Conservation (phyloP, 139 green algal genomes). For the Chlamydomonas schloesseri region DNA sequence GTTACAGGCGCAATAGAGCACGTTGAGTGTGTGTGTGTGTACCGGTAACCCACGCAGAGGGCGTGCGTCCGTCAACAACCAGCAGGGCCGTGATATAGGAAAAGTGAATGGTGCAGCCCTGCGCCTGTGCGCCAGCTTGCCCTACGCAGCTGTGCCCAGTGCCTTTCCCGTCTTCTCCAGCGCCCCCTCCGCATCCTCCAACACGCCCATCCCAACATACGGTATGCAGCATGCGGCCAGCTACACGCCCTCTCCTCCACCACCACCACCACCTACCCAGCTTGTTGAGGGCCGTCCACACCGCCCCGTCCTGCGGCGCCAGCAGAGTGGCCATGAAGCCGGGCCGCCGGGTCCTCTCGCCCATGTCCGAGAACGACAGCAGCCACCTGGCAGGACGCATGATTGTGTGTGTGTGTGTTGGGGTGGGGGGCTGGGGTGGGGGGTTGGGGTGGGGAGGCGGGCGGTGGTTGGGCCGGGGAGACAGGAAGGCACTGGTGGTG, state of each 20-base stretch:
- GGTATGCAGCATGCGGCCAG: too few species aligned
- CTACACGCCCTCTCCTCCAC: neutral
- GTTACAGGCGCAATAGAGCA: too few species aligned
- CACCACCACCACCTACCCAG: constrained; percentile 30
- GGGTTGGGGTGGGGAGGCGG: neutral
- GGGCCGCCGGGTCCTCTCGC: neutral
- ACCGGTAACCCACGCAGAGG: too few species aligned
- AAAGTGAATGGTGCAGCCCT: neutral
- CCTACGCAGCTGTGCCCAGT: neutral
- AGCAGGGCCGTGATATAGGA: too few species aligned
- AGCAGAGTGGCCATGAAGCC: constrained; percentile 51
- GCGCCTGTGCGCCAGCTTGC: neutral
- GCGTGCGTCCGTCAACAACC: neutral
- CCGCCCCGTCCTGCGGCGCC: constrained; percentile 51
- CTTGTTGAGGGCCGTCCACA: constrained; percentile 38
- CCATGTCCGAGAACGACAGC: constrained; percentile 16
- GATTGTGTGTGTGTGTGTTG: too few species aligned
- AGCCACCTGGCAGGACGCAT: constrained; percentile 9
- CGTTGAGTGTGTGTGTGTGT: too few species aligned
- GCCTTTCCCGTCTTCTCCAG: neutral
- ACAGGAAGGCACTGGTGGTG: neutral
- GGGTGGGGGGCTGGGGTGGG: neutral
- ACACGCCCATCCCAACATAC: too few species aligned
- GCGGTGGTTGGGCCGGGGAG: too few species aligned
- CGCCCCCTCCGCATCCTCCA: too few species aligned